Evolutionary conservation across 495 filamentous ascomycete genomes (phyloP), one percentile per base, ranked within the genome.

Genomic region (Penicillium ochrochloron): DNA sequence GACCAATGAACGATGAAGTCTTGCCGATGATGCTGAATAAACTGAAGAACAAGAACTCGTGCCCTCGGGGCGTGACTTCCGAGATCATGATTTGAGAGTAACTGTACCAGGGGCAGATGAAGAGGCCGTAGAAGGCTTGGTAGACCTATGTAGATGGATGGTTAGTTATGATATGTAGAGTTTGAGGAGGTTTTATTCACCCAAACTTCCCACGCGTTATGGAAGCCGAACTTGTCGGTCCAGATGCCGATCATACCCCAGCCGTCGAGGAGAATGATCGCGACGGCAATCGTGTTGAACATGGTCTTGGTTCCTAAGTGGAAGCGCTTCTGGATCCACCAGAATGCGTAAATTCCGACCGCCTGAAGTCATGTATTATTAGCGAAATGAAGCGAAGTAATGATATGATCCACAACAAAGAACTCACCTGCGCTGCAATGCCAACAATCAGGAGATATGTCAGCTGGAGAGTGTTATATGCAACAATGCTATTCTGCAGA

Each of bases 201-300:
- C 84, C 84, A 88, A 54, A 88, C 78, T 73, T 89, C 87, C 85
- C 84, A 89, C 8, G 78, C 71, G 58, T 87, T 75, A 66, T 89
- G 85, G 69, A 88, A 89, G 10, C 87, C 87, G 67, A 89, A 88
- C 7, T 62, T 72, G 44, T 83, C 60, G 2, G 85, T 88, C 86
- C 86, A 88, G 66, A 87, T 88, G 10, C 87, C 87, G 53, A 89
- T 84, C 85, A 88, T 88, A 54, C 87, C 87, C 87, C 87, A 89
- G 52, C 79, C 81, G 65, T 88, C 85, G 4, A 88, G 81, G 6
- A 89, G 63, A 31, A 88, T 79, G 61, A 89, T 88, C 15, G 73
- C 74, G 25, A 86, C 66, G 39, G 83, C 83, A 46, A 88, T 80
- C 14, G 76, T 68, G 67, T 87, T 88, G 75, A 89, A 88, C 86